A percentile compares a stretch with the other conserved stretches of the same genome.
Conservation (phyloP, 805 yeast genomes). For the Candida maris region DNA sequence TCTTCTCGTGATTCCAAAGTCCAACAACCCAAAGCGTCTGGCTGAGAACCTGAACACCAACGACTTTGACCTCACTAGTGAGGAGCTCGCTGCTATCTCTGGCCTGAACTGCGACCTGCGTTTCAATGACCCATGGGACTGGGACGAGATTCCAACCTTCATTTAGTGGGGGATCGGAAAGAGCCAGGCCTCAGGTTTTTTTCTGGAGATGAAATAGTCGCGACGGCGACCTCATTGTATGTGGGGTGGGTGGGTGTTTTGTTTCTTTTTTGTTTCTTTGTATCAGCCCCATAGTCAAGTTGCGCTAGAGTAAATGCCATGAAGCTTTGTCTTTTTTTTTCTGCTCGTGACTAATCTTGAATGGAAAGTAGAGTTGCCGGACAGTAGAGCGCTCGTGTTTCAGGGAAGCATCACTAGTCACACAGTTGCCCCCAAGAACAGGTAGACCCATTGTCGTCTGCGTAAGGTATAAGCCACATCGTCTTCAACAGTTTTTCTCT, state of each 20-base stretch:
- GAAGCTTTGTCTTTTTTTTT: too few relatives aligned
- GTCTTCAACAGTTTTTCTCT: too few relatives aligned
- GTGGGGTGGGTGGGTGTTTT: background rate
- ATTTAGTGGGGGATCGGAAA: conserved; percentile 12
- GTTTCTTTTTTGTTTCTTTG: background rate
- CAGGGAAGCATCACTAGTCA: too few relatives aligned
- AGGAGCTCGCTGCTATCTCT: conserved; percentile 53
- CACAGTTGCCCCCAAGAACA: too few relatives aligned
- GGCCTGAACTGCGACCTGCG: conserved; percentile 65
- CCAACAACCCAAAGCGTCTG: conserved; percentile 64
- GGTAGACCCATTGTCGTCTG: too few relatives aligned
- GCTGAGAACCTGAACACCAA: conserved; percentile 55
- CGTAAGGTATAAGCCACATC: too few relatives aligned
- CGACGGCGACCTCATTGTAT: too few relatives aligned
- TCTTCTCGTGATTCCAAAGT: conserved; percentile 77
- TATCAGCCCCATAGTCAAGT: background rate
- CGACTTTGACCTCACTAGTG: conserved; percentile 47
- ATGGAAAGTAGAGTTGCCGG: too few relatives aligned
- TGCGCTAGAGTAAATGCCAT: too few relatives aligned
- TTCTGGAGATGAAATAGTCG: background rate
- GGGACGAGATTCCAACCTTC: conserved; percentile 35
- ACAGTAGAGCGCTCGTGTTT: too few relatives aligned
- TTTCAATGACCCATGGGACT: conserved; percentile 73
- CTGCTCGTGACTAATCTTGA: background rate
- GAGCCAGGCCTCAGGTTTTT: background rate